These are phyloP conservation scores for Tylopilus sp. DNA, from an alignment of 768 basidiomycete species.

Conservation along the genomic window DNA sequence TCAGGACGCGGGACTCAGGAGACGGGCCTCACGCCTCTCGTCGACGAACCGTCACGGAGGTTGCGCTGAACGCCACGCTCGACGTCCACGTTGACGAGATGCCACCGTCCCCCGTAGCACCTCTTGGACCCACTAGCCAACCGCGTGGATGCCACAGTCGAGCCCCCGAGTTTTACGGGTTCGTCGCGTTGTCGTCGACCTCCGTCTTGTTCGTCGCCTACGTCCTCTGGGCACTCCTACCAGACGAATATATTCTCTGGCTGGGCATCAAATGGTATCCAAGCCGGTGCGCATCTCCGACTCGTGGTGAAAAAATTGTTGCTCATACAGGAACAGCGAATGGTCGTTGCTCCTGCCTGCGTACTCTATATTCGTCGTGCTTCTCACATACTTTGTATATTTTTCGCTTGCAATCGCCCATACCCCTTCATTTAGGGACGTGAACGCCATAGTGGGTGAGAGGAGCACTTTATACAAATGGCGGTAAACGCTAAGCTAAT, in stretches of 20 bases:
- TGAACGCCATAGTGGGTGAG: conserved; percentile 66
- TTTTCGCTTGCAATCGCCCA: conserved; percentile 68
- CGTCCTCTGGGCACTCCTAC: conserved; percentile 77
- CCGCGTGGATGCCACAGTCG: conserved; percentile 54
- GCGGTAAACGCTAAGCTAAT: conserved; percentile 8
- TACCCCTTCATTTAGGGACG: conserved; percentile 68
- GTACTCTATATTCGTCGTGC: conserved; percentile 64
- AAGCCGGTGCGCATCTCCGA: conserved; percentile 51
- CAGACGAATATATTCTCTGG: conserved; percentile 63
- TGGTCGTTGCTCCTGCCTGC: conserved; percentile 83
- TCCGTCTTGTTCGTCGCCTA: conserved; percentile 67
- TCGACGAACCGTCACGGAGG: conserved; percentile 18
- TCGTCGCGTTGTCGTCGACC: conserved; percentile 80
- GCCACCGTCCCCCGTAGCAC: conserved; percentile 45
- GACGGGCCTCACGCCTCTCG: no score
- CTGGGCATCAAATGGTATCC: conserved; percentile 84
- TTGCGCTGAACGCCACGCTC: conserved; percentile 15
- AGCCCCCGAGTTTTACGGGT: conserved; percentile 87
- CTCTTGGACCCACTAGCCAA: conserved; percentile 39
- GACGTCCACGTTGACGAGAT: neutral
- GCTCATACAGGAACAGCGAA: conserved; percentile 49
- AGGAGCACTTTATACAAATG: conserved; percentile 8
- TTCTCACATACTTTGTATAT: conserved; percentile 76
- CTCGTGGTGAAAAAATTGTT: neutral
- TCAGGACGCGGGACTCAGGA: no score